Conservation (phyloP, 192 early-diverging fungal species). For the Linnemannia zychae region DNA sequence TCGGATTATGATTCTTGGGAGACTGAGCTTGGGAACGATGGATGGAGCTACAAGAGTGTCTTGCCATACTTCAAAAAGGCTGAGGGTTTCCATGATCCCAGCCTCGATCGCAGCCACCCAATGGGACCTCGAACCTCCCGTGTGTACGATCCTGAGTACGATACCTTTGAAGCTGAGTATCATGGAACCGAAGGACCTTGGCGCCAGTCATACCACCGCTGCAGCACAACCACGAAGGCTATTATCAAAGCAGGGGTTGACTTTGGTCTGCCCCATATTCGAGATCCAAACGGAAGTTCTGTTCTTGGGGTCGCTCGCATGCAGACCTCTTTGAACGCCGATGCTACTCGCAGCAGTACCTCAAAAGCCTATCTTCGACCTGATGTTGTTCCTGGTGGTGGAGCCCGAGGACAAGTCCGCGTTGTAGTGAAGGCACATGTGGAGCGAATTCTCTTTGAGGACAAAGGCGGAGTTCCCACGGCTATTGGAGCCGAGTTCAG, state of each 20-base stretch:
- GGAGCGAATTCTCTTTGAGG: constrained; percentile 7
- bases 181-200: constrained; percentile 42
- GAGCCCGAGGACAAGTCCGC: constrained; percentile 16
- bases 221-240: neutral
- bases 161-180: constrained; percentile 15
- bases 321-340: neutral
- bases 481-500: constrained; percentile 29
- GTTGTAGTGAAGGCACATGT: constrained; percentile 13
- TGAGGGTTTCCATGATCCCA: constrained; percentile 19
- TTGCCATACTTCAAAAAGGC: constrained; percentile 30
- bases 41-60: constrained; percentile 16
- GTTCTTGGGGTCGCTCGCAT: constrained; percentile 18
- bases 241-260: constrained; percentile 18
- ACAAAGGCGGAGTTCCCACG: constrained; percentile 1
- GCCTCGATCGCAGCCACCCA: neutral
- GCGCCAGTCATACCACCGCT: constrained; percentile 16
- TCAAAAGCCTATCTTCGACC: constrained; percentile 27
- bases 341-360: constrained; percentile 11
- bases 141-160: constrained; percentile 5
- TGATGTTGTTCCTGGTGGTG: constrained; percentile 31
- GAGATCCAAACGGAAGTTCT: constrained; percentile 12
- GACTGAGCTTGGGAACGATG: neutral
- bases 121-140: constrained; percentile 5
- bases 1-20: constrained; percentile 24
- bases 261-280: neutral